Evolutionary conservation across 495 filamentous ascomycete species (phyloP), one percentile per base, ranked within the genome.

Genomic region (Penicillium pulvis): DNA sequence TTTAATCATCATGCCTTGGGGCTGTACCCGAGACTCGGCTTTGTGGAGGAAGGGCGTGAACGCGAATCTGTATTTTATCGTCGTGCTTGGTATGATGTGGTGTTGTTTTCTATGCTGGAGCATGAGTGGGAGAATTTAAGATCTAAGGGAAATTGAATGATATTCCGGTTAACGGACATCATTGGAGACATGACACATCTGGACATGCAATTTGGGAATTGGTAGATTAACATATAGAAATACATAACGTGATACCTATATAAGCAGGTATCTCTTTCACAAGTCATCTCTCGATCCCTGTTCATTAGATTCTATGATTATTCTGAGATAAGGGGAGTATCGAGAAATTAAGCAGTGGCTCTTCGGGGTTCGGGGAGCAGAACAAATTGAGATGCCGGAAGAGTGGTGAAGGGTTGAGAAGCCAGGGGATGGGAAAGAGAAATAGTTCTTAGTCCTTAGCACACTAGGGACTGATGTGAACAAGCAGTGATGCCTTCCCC

Each of bases 21-120:
- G 30, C 56, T 83, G 56, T 84, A 84, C 55, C 62, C 69, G 55
- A 71, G 58, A 49, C 53, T 83, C n/a, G 80, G 81, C 1, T 83
- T 84, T 58, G 70, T 68, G 49, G 59, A 70, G 24, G 81, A 84
- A 64, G 81, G 80, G 3, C 64, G 74, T 26, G 63, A 70, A n/a
- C 67, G 81, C 39, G 79, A 84, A 58, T 58, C 57, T 1, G 39
- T 81, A 6, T 75, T 69, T 65, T 69, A 71, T 61, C 61, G 74
- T 53, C 73, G 80, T 30, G 53, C 53, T 16, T 83, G 76, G 75
- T 70, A 77, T 51, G 80, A 82, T 67, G 26, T 68, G 26, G 26
- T 82, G 1, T 36, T 51, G 9, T 70, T 77, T 6, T 63, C 68
- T 0, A 81, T 85, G 71, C 55, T 83, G 52, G 79, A 81, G 53